Evolutionary conservation across 192 early-diverging fungal genomes (phyloP).

Genomic region (Linnemannia schmuckeri): DNA sequence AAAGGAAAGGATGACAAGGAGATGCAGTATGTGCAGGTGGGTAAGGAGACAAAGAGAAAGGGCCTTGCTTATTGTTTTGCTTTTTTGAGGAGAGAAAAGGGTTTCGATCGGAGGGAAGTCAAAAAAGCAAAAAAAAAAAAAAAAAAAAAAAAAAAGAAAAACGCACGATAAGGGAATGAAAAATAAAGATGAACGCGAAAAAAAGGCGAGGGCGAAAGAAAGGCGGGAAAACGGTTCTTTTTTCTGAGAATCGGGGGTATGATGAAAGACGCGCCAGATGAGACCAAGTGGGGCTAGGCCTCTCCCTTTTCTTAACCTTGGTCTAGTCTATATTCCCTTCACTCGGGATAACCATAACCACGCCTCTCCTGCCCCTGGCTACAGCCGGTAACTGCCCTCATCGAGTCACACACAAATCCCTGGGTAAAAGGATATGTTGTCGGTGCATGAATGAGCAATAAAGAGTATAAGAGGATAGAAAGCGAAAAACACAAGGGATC

Average conservation of each 20-base stretch:
- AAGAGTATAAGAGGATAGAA: background rate
- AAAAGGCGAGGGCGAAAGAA: background rate
- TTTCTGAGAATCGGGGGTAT: background rate
- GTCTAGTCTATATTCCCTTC: background rate
- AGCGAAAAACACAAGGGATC: background rate
- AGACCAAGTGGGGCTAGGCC: background rate
- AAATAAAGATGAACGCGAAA: too few species aligned
- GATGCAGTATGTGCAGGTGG: background rate
- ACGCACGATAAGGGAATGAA: background rate
- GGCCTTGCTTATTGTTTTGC: background rate
- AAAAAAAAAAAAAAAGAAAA: constrained; percentile 1
- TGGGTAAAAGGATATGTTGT: background rate
- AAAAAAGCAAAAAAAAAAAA: background rate
- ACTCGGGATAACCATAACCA: background rate
- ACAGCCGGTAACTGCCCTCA: background rate
- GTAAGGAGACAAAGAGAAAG: background rate
- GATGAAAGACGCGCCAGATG: constrained; percentile 5
- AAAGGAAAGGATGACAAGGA: background rate
- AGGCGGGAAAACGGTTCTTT: background rate
- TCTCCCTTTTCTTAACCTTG: background rate
- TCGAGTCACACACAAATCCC: background rate
- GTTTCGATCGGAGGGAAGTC: background rate
- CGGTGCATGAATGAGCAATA: background rate
- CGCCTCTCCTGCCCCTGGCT: background rate
- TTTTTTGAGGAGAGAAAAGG: background rate